phyloP scores from a whole-genome alignment of 2,329 filamentous ascomycete genomes.

The Cladorrhinum sp. region DNA sequence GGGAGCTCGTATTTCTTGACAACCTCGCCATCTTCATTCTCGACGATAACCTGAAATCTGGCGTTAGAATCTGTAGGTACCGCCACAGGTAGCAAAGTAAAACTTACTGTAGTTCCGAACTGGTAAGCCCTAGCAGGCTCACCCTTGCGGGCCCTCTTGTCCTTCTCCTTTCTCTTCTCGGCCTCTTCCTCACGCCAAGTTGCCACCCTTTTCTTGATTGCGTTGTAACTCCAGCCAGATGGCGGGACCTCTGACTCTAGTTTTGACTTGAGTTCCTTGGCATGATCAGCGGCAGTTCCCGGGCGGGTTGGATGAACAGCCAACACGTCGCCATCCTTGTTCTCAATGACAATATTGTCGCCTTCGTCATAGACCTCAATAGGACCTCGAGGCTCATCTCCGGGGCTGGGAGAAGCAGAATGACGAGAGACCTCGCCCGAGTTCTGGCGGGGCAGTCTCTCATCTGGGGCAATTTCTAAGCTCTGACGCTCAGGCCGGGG shows the following conservation, averaged over 20 bases:
- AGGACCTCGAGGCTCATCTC: slow-evolving; percentile 20
- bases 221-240: slow-evolving; percentile 43
- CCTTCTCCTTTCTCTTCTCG: slow-evolving; percentile 58
- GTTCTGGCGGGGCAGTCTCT: slow-evolving; percentile 10
- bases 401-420: background rate
- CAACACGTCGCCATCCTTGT: slow-evolving; percentile 82
- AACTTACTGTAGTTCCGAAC: slow-evolving; percentile 70
- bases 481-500: slow-evolving; percentile 22
- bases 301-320: slow-evolving; percentile 51
- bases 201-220: slow-evolving; percentile 48
- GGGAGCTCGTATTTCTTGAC: slow-evolving; percentile 80
- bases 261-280: slow-evolving; percentile 32
- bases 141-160: slow-evolving; percentile 53
- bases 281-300: slow-evolving; percentile 22
- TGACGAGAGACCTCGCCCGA: slow-evolving; percentile 12
- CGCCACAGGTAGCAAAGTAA: background rate
- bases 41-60: slow-evolving; percentile 65
- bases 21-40: slow-evolving; percentile 83
- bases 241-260: slow-evolving; percentile 33
- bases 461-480: background rate
- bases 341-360: slow-evolving; percentile 73
- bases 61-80: slow-evolving; percentile 29
- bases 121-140: slow-evolving; percentile 81
- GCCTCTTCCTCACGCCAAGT: slow-evolving; percentile 59
- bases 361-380: slow-evolving; percentile 81